A percentile compares a stretch with the other conserved stretches of the same genome.
These are phyloP conservation scores for Diaporthe capsici DNA, from an alignment of 2,329 filamentous ascomycete species.

Conservation along the genomic window DNA sequence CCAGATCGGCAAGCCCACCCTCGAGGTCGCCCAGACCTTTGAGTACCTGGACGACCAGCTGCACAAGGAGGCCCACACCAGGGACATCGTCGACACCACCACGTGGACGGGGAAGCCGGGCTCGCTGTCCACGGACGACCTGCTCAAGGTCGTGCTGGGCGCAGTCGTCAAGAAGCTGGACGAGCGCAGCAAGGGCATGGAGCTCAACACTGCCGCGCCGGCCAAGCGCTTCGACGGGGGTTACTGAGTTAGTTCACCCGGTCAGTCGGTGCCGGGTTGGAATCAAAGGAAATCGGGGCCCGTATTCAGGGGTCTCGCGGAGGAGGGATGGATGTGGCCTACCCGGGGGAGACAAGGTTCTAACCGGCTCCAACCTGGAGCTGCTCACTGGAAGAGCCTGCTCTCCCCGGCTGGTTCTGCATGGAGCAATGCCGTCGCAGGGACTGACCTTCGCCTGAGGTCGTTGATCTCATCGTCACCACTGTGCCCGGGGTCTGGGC, in stretches of 20 bases:
- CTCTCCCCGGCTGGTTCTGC: neutral
- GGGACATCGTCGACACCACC: conserved; percentile 44
- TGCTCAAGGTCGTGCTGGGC: conserved; percentile 44
- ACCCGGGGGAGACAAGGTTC: neutral
- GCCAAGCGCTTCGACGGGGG: conserved; percentile 36
- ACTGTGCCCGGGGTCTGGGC: neutral
- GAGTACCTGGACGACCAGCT: conserved; percentile 46
- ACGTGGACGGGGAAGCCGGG: conserved; percentile 40
- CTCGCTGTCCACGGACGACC: conserved; percentile 42
- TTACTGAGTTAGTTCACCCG: conserved; percentile 2
- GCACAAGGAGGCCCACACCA: conserved; percentile 43
- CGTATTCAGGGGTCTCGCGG: neutral
- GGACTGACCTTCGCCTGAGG: neutral
- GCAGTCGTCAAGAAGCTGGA: conserved; percentile 45
- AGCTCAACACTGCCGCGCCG: conserved; percentile 35
- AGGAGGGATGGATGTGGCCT: neutral
- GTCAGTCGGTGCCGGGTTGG: neutral
- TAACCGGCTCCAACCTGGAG: neutral
- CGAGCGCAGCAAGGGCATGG: conserved; percentile 41
- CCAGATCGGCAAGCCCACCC: conserved; percentile 43
- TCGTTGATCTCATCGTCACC: conserved; percentile 28
- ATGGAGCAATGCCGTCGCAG: neutral
- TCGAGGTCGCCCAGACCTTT: conserved; percentile 42
- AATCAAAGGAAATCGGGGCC: neutral
- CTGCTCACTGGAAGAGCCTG: neutral